Evolutionary conservation across 768 basidiomycete genomes (phyloP).

Genomic region (Hericium alpestre): DNA sequence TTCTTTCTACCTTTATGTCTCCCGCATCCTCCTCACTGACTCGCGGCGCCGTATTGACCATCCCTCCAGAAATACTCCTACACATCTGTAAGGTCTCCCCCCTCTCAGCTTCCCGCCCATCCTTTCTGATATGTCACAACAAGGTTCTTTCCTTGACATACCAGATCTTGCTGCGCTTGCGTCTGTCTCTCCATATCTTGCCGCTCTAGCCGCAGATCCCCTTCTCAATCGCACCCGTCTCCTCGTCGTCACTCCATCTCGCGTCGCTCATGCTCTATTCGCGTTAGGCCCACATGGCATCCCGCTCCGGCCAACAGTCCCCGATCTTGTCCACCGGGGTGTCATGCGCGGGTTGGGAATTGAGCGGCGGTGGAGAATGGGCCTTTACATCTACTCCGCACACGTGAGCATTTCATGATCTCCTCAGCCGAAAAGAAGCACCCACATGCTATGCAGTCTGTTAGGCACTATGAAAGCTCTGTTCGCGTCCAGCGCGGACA

Average conservation of each 20-base stretch:
- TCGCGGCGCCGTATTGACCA: neutral
- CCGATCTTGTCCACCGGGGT: conserved; percentile 57
- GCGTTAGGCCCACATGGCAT: conserved; percentile 44
- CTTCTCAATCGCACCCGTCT: conserved; percentile 54
- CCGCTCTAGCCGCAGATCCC: conserved; percentile 46
- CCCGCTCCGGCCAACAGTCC: conserved; percentile 51
- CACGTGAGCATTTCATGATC: conserved; percentile 30
- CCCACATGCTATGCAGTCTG: conserved; percentile 34
- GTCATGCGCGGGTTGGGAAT: conserved; percentile 61
- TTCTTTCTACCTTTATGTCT: no score
- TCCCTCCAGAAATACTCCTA: conserved; percentile 8
- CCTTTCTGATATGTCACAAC: neutral
- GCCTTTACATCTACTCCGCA: conserved; percentile 53
- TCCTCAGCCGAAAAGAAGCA: conserved; percentile 3
- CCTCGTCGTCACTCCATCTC: conserved; percentile 53
- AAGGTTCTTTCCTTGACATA: conserved; percentile 64
- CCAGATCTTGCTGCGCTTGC: conserved; percentile 55
- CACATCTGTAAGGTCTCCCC: conserved; percentile 3
- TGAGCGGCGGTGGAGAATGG: conserved; percentile 56
- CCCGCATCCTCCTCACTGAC: neutral
- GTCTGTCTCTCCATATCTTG: conserved; percentile 36
- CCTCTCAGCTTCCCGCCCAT: neutral
- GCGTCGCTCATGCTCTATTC: conserved; percentile 56
- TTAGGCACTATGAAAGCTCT: conserved; percentile 54
- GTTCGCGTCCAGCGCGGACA: conserved; percentile 43